Percentiles rank a stretch among this genome's conserved stretches.
Evolutionary conservation across 805 yeast species (phyloP).

Genomic region (Middelhovenomyces tepae): DNA sequence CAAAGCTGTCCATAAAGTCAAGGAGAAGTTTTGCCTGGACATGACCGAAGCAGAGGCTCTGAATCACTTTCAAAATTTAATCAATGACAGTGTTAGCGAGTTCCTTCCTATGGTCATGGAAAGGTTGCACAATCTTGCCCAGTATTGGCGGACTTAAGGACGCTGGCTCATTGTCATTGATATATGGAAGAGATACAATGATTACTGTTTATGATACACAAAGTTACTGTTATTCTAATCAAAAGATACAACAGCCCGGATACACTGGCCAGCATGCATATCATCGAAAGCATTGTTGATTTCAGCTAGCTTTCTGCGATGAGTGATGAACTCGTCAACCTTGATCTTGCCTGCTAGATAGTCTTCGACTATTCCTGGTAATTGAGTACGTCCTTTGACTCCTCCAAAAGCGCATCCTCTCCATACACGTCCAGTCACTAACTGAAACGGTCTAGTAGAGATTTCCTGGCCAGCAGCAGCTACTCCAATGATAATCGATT

Average conservation of each 20-base stretch:
- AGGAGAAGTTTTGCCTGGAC: conserved; percentile 88
- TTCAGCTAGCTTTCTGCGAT: conserved; percentile 65
- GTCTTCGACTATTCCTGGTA: conserved; percentile 83
- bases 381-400: conserved; percentile 92
- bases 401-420: conserved; percentile 99
- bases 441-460: conserved; percentile 95
- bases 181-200: too few species aligned
- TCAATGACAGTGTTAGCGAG: conserved; percentile 91
- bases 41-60: conserved; percentile 96
- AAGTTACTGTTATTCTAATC: too few species aligned
- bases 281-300: conserved; percentile 90
- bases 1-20: conserved; percentile 81
- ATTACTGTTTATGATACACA: too few species aligned
- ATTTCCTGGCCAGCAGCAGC: conserved; percentile 98
- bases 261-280: conserved; percentile 88
- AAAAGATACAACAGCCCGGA: conserved; percentile 71
- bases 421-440: conserved; percentile 98
- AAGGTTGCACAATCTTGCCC: conserved; percentile 89
- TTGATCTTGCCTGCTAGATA: conserved; percentile 72
- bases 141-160: conserved; percentile 95
- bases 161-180: too few species aligned
- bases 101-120: conserved; percentile 92
- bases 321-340: conserved; percentile 94
- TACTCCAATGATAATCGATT: conserved; percentile 90
- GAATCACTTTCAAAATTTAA: conserved; percentile 84